Base-by-base conservation (phyloP, 2,329 filamentous ascomycete species). In the Anthostomella pinea region DNA sequence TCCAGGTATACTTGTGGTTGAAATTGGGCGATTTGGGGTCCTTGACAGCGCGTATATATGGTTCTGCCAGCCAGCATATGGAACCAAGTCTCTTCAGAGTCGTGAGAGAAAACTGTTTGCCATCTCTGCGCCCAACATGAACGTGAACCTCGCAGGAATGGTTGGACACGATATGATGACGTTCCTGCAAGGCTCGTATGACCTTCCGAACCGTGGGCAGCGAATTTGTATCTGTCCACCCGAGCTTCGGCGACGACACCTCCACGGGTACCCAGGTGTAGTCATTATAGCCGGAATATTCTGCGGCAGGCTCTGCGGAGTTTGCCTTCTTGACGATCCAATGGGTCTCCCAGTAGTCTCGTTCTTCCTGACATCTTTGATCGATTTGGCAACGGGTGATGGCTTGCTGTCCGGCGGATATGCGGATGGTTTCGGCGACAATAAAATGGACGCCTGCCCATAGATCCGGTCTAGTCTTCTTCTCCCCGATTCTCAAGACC, bases 301-400 rank as follows among this genome's bases (percentile, higher is more conserved):
- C 42, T 3, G 52, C 46, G 8, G 43, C 41, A 2, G 60, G 56
- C 29, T 56, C 52, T 4, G 62, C 61, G n/a, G 64, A 67, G 42
- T 65, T 66, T 23, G 64, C 59, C 35, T 59, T 62, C 39, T 68
- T 66, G 23, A 68, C 59, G 17, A 66, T 59, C 64, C 64, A 67
- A 34, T 58, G 51, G 2, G 55, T 52, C n/a, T 40, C 40, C 63
- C 62, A 66, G 34, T 53, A 63, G 15, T 63, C 51, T 13, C 48
- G 45, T 35, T 63, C 61, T 5, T 51, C 39, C 8, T 35, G 29
- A 3, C 46, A 45, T 7, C 29, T 26, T 7, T 39, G 28, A 6
- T 46, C 25, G 25, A 65, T 52, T 3, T 58, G 51, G 15, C 49
- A 35, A 17, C 48, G 42, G 24, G 58, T 59, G 10, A 59, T 48